Base-by-base conservation (phyloP, 108 stramenopile species). In the Stephanodiscus triporus region DNA sequence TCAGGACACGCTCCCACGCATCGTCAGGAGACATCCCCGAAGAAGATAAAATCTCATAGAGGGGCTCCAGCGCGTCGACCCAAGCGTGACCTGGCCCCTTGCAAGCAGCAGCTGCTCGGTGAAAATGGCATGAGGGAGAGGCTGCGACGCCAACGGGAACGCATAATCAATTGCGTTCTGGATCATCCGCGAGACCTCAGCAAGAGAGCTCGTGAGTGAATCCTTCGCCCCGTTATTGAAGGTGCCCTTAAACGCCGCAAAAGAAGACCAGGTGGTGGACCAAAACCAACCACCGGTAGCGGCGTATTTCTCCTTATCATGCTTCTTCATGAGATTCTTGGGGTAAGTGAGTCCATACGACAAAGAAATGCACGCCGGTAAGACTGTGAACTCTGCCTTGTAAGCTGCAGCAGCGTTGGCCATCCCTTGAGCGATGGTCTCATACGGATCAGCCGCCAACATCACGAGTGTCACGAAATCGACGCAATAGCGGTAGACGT, bases 161-260 rank as follows among this genome's bases (percentile, higher is more conserved):
- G 16, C 48, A 49, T 19, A 49, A 19, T 49, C 48, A 7, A 49
- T 49, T 19, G 48, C 19, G 6, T 49, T 49, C 48, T 49, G 48
- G 19, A 49, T 49, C 48, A 49, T 49, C 48, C 32, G 32, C 32
- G 32, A 34, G 32, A 34, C 32, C 32, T 34, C 32, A 5, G 32
- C 32, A 34, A 34, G 32, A 34, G 32, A 34, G 32, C 32, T 34
- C 32, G 32, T 34, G 32, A 34, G 32, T 34, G 32, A 34, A 49
- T 49, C 48, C n/a, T 49, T 16, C 16, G 48, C 48, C 48, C 48
- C 48, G 19, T 49, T 49, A 49, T 49, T 49, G 48, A 49, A 49
- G n/a, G 48, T 19, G 16, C 48, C 48, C 6, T 49, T 19, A 49
- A 49, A 49, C 16, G 16, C 19, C 19, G 16, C 2, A 49, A 49